Evolutionary conservation across 2,329 filamentous ascomycete genomes (phyloP).

Genomic region (Colletotrichum noveboracense): DNA sequence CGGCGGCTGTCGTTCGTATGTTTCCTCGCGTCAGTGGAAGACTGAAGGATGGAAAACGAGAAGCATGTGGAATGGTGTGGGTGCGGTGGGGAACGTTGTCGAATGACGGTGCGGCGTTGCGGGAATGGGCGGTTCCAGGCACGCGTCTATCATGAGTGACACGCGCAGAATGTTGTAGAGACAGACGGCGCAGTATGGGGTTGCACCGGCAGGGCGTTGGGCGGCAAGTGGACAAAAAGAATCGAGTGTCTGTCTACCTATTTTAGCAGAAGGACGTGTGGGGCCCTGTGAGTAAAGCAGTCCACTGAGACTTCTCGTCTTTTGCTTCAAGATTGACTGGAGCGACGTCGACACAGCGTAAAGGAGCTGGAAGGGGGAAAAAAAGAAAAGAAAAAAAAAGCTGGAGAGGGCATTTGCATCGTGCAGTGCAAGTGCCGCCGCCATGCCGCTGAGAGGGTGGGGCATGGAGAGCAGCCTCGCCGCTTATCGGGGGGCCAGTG

Average conservation of each 20-base stretch:
- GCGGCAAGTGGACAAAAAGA: background rate
- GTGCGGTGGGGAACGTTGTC: background rate
- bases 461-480: background rate
- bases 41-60: background rate
- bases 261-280: background rate
- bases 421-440: background rate
- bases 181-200: background rate
- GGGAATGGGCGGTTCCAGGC: conserved; percentile 10
- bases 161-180: background rate
- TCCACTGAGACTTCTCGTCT: background rate
- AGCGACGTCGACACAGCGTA: background rate
- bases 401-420: background rate
- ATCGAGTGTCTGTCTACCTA: background rate
- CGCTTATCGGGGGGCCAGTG: conserved; percentile 7
- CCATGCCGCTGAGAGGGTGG: background rate
- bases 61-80: background rate
- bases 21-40: background rate
- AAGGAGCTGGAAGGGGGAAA: background rate
- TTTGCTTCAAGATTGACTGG: background rate
- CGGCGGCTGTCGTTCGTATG: background rate
- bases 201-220: background rate
- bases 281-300: background rate
- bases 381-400: background rate
- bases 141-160: background rate
- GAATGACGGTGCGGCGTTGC: background rate